Percentiles rank a stretch among this genome's conserved stretches.
Evolutionary conservation across 108 stramenopile species (phyloP).

Genomic region (Fragilaria radians): DNA sequence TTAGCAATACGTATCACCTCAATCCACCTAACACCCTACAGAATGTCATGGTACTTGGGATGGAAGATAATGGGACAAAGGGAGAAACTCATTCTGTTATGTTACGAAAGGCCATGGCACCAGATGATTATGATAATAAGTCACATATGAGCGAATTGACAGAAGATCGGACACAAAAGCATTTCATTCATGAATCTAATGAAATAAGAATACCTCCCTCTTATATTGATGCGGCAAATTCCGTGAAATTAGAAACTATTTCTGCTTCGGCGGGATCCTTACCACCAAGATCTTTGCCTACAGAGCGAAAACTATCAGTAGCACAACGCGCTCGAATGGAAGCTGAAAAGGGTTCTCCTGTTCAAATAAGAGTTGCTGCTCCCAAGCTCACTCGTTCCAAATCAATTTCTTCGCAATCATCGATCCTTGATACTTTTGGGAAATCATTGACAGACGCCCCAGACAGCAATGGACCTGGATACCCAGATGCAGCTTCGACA

Average conservation of each 20-base stretch:
- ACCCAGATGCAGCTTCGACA: neutral
- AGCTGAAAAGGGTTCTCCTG: constrained; percentile 52
- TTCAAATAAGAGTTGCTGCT: constrained; percentile 20
- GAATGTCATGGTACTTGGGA: neutral
- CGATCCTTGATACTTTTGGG: constrained; percentile 12
- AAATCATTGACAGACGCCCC: constrained; percentile 23
- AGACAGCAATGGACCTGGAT: constrained; percentile 36
- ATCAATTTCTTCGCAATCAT: constrained; percentile 18
- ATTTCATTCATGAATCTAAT: constrained; percentile 37
- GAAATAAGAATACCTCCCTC: constrained; percentile 3
- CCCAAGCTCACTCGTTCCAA: neutral
- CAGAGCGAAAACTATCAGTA: constrained; percentile 37
- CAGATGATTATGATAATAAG: constrained; percentile 50
- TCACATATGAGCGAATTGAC: constrained; percentile 77
- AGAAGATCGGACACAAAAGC: constrained; percentile 77
- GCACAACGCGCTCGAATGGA: constrained; percentile 66
- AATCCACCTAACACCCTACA: neutral
- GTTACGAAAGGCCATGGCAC: neutral
- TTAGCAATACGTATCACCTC: neutral
- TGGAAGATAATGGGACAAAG: neutral
- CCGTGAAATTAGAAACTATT: constrained; percentile 8
- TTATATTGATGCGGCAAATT: neutral
- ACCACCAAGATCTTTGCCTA: neutral
- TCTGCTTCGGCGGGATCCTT: neutral
- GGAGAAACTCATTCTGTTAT: constrained; percentile 1